phyloP scores from a whole-genome alignment of 345 rosid species.

The Moricandia arvensis region DNA sequence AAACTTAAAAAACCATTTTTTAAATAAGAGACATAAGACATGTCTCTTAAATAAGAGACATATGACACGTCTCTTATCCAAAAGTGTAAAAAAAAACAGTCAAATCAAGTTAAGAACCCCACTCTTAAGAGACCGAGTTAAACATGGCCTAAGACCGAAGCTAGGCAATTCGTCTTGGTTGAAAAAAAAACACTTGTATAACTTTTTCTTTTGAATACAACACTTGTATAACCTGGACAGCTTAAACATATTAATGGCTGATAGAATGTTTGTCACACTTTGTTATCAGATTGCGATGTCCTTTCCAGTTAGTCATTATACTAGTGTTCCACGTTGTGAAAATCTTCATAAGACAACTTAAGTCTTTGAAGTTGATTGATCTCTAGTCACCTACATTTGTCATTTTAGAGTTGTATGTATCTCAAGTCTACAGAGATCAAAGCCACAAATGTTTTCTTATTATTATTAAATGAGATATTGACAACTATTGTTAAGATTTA shows the following conservation, averaged over 20 bases:
- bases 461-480: background rate
- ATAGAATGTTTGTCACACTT: background rate
- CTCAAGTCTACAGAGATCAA: background rate
- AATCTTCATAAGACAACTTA: background rate
- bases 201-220: background rate
- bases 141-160: too few species aligned
- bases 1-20: too few species aligned
- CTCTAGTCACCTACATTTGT: background rate
- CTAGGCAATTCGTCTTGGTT: background rate
- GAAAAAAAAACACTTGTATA: background rate
- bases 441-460: background rate
- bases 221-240: background rate
- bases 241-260: background rate
- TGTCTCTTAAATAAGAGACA: too few species aligned
- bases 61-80: too few species aligned
- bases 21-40: too few species aligned
- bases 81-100: too few species aligned
- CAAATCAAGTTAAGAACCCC: too few species aligned
- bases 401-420: background rate
- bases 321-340: background rate
- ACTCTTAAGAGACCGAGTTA: too few species aligned
- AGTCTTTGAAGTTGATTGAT: background rate
- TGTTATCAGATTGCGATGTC: background rate
- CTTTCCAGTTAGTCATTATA: background rate
- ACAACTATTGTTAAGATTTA: background rate